Percentiles rank a stretch among this genome's conserved stretches.
phyloP scores from a whole-genome alignment of 1,284 basidiomycete genomes.

The Pholiota adiposa region DNA sequence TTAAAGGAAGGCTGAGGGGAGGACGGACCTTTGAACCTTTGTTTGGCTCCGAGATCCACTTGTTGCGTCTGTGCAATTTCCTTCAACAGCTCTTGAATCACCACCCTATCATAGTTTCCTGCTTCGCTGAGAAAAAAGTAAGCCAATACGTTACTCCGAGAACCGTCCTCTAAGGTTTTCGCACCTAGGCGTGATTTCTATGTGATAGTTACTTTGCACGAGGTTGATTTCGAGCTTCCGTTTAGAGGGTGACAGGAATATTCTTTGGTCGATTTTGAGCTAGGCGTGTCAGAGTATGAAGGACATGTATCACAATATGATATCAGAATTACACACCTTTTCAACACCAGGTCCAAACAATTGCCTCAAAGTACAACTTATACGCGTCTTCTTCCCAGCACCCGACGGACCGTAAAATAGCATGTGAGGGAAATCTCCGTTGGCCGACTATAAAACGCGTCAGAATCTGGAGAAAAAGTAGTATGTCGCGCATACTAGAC shows the following conservation, averaged over 20 bases:
- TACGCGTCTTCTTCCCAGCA: slow-evolving; percentile 98
- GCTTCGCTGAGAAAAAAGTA: slow-evolving; percentile 73
- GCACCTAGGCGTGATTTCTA: slow-evolving; percentile 96
- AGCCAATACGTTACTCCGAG: neutral
- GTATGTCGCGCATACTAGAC: slow-evolving; percentile 63
- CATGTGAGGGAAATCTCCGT: slow-evolving; percentile 96
- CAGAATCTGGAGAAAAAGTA: neutral
- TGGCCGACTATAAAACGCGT: slow-evolving; percentile 62
- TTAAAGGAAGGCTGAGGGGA: neutral
- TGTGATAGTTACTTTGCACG: slow-evolving; percentile 97
- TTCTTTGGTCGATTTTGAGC: slow-evolving; percentile 98
- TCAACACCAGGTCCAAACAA: slow-evolving; percentile 93
- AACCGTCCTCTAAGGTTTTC: slow-evolving; percentile 20
- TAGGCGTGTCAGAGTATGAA: too few relatives aligned
- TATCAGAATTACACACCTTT: slow-evolving; percentile 60
- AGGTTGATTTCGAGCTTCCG: slow-evolving; percentile 97
- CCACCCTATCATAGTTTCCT: slow-evolving; percentile 93
- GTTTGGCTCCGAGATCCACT: slow-evolving; percentile 94
- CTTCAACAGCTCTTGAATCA: slow-evolving; percentile 97
- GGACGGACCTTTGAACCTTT: slow-evolving; percentile 89
- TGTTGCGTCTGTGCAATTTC: slow-evolving; percentile 99
- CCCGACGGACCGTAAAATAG: slow-evolving; percentile 98
- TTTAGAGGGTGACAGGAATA: slow-evolving; percentile 94
- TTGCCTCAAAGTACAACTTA: slow-evolving; percentile 87
- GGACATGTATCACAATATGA: neutral